A percentile compares a stretch with the other conserved stretches of the same genome.
These are phyloP conservation scores for Fusarium beomiforme DNA, from an alignment of 2,329 filamentous ascomycete species.

Conservation along the genomic window DNA sequence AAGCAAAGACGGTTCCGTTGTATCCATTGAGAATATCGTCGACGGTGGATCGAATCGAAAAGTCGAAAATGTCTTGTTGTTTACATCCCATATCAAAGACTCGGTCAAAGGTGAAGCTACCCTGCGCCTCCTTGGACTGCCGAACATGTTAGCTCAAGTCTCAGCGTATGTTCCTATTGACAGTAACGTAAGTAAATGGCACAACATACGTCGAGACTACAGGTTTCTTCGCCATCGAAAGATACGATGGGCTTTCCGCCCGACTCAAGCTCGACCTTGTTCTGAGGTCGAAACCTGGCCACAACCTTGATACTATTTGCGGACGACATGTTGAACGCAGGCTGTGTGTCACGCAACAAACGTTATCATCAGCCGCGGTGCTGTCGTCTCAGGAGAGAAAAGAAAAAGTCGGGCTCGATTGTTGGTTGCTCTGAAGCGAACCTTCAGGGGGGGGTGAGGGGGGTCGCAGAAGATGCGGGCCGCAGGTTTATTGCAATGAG, in stretches of 20 bases:
- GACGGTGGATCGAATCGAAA: slow-evolving; percentile 94
- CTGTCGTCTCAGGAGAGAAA: slow-evolving; percentile 21
- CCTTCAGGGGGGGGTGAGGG: slow-evolving; percentile 32
- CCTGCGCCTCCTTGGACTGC: slow-evolving; percentile 83
- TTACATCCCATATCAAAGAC: slow-evolving; percentile 94
- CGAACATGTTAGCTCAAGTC: slow-evolving; percentile 39
- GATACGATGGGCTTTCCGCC: slow-evolving; percentile 91
- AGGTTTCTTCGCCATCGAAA: slow-evolving; percentile 91
- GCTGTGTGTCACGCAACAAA: slow-evolving; percentile 35
- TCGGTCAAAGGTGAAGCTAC: slow-evolving; percentile 94
- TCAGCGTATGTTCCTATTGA: background rate
- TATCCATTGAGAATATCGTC: slow-evolving; percentile 99
- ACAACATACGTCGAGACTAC: slow-evolving; percentile 78
- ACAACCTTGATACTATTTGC: slow-evolving; percentile 85
- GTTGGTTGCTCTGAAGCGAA: slow-evolving; percentile 28
- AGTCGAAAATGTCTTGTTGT: slow-evolving; percentile 96
- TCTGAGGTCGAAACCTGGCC: slow-evolving; percentile 96
- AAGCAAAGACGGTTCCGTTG: slow-evolving; percentile 98
- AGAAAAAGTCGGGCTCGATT: slow-evolving; percentile 27
- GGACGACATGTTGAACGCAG: slow-evolving; percentile 59
- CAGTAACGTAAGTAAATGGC: slow-evolving; percentile 1
- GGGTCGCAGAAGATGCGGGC: slow-evolving; percentile 39
- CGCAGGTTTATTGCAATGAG: slow-evolving; percentile 31
- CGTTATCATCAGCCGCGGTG: slow-evolving; percentile 43
- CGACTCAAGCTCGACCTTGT: slow-evolving; percentile 89